phyloP scores from a whole-genome alignment of 148 eudicot genomes.

The Rhododendron kiyosumense region DNA sequence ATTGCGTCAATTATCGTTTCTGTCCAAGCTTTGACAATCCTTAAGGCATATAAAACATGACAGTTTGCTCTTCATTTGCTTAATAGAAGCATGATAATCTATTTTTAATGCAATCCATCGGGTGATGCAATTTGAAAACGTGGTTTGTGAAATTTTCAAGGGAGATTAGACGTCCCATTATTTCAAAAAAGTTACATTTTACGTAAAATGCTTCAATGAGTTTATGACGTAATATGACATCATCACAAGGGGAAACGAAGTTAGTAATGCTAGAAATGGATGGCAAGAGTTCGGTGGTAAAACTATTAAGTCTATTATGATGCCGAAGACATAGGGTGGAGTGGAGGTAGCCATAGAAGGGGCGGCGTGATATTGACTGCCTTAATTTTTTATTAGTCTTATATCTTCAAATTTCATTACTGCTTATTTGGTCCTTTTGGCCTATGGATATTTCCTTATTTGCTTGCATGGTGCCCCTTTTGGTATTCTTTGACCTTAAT shows the following conservation, averaged over 20 bases:
- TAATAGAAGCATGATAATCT: not conserved
- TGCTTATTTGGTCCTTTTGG: not conserved
- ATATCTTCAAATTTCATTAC: not conserved
- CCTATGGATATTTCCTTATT: not conserved
- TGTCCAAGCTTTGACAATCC: not conserved
- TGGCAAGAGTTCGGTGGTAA: not conserved
- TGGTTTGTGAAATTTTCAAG: not conserved
- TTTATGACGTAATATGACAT: not conserved
- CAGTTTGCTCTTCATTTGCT: not conserved
- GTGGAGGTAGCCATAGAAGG: not conserved
- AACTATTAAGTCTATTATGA: not conserved
- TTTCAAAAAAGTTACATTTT: not conserved
- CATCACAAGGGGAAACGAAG: not conserved
- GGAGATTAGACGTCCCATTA: not conserved
- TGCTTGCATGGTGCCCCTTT: not conserved
- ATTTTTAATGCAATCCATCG: not conserved
- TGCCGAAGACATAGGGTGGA: not conserved
- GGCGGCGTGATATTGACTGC: not conserved
- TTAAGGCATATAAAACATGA: not conserved
- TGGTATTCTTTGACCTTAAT: not conserved
- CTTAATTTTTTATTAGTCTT: not conserved
- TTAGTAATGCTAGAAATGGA: not conserved
- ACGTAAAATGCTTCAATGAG: not conserved
- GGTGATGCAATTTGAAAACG: not conserved
- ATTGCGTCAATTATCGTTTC: not conserved